phyloP scores from a whole-genome alignment of 192 early-diverging fungal genomes.

The Coemansia sp. region DNA sequence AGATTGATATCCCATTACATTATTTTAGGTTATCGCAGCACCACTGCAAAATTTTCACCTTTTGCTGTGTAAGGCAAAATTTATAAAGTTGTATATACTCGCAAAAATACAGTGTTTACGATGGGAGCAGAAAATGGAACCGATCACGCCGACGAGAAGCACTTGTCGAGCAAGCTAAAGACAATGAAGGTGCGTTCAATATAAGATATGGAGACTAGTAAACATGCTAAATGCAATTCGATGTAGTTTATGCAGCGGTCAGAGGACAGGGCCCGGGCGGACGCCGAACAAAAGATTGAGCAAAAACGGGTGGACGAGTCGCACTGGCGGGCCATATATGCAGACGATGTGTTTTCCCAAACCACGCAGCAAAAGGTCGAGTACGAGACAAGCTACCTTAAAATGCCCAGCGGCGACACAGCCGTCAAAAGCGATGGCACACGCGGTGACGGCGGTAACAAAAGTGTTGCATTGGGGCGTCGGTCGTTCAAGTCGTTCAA shows the following conservation, averaged over 20 bases:
- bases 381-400: slow-evolving; percentile 49
- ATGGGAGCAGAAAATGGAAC: slow-evolving; percentile 9
- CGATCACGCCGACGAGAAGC: slow-evolving; percentile 5
- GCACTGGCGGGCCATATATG: slow-evolving; percentile 48
- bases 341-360: slow-evolving; percentile 23
- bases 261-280: slow-evolving; percentile 27
- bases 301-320: slow-evolving; percentile 40
- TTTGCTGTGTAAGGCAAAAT: too few relatives aligned
- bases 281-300: slow-evolving; percentile 28
- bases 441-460: neutral
- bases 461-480: slow-evolving; percentile 17
- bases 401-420: slow-evolving; percentile 30
- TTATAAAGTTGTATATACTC: too few relatives aligned
- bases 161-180: slow-evolving; percentile 30
- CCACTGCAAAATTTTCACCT: too few relatives aligned
- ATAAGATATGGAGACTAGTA: too few relatives aligned
- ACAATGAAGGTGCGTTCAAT: slow-evolving; percentile 22
- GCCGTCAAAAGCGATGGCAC: slow-evolving; percentile 5
- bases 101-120: neutral
- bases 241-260: slow-evolving; percentile 49
- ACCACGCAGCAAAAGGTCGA: slow-evolving; percentile 20
- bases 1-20: too few relatives aligned
- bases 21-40: too few relatives aligned
- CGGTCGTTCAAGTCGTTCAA: slow-evolving; percentile 49
- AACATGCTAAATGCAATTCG: slow-evolving; percentile 6